These are phyloP conservation scores for Mimosa pudica DNA, from an alignment of 306 rosid genomes.

Conservation along the genomic window DNA sequence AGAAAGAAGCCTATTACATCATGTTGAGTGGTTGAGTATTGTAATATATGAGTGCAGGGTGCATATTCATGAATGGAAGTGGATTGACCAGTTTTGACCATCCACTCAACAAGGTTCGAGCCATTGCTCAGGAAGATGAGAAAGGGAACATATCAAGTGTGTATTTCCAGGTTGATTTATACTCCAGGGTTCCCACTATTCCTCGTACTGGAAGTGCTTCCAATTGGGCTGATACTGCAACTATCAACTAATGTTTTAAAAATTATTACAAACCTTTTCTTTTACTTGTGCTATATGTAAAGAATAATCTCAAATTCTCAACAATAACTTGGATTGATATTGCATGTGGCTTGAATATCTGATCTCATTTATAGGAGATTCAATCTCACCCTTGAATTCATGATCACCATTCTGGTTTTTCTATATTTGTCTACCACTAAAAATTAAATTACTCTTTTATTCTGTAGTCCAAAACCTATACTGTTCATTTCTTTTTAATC, in stretches of 20 bases:
- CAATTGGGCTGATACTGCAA: conserved; percentile 55
- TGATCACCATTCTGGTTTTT: no score
- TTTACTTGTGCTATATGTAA: not conserved
- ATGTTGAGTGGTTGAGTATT: not conserved
- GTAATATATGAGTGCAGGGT: conserved; percentile 42
- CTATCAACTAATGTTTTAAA: not conserved
- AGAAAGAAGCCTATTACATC: not conserved
- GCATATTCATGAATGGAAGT: conserved; percentile 56
- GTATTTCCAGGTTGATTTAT: conserved; percentile 58
- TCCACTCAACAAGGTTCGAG: conserved; percentile 63
- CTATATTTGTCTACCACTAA: no score
- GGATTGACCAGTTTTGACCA: conserved; percentile 63
- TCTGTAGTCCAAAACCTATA: no score
- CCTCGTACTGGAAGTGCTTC: conserved; percentile 60
- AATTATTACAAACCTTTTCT: not conserved
- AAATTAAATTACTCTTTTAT: no score
- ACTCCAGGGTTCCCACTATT: conserved; percentile 54
- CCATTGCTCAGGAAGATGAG: conserved; percentile 44
- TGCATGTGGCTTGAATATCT: not conserved
- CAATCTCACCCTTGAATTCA: no score
- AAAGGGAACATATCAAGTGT: conserved; percentile 53
- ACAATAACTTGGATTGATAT: not conserved
- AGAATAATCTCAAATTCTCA: not conserved
- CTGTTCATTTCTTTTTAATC: no score
- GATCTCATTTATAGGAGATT: not conserved